These are phyloP conservation scores for Cladosporium velox DNA, from an alignment of 2,329 filamentous ascomycete species.

Conservation along the genomic window DNA sequence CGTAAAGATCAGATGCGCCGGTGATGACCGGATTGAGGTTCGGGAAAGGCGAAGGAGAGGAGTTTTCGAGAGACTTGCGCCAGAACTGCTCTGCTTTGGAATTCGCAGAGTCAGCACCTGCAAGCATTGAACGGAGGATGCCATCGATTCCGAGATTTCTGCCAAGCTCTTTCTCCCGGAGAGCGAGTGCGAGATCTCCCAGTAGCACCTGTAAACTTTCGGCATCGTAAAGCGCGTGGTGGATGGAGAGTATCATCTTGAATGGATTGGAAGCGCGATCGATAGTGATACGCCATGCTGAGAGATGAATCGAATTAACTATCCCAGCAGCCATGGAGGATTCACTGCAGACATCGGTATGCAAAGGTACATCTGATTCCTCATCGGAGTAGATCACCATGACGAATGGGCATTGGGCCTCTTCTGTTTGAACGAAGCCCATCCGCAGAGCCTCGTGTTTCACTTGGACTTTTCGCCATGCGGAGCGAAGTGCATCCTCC, in stretches of 20 bases:
- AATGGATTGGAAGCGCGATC: slow-evolving; percentile 32
- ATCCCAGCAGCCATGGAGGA: slow-evolving; percentile 32
- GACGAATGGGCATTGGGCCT: slow-evolving; percentile 64
- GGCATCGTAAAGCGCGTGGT: slow-evolving; percentile 87
- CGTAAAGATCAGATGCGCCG: slow-evolving; percentile 38
- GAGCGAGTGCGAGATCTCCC: slow-evolving; percentile 54
- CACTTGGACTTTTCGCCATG: slow-evolving; percentile 60
- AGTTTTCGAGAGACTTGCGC: slow-evolving; percentile 22
- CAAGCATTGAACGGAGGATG: slow-evolving; percentile 50
- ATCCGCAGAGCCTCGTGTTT: slow-evolving; percentile 73
- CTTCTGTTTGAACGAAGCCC: slow-evolving; percentile 67
- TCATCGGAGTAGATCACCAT: slow-evolving; percentile 66
- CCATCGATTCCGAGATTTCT: slow-evolving; percentile 41
- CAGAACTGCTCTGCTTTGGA: slow-evolving; percentile 31
- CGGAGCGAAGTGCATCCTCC: slow-evolving; percentile 48
- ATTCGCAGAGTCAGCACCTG: slow-evolving; percentile 31
- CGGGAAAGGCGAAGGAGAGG: slow-evolving; percentile 68
- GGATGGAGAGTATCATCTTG: slow-evolving; percentile 57
- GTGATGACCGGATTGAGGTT: slow-evolving; percentile 65
- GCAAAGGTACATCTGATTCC: neutral
- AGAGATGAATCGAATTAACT: slow-evolving; percentile 51
- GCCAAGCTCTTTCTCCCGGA: slow-evolving; percentile 36
- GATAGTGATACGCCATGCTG: slow-evolving; percentile 65
- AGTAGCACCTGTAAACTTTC: slow-evolving; percentile 69
- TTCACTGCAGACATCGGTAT: neutral